These are phyloP conservation scores for Lepidium sativum DNA, from an alignment of 345 rosid genomes.

Conservation along the genomic window DNA sequence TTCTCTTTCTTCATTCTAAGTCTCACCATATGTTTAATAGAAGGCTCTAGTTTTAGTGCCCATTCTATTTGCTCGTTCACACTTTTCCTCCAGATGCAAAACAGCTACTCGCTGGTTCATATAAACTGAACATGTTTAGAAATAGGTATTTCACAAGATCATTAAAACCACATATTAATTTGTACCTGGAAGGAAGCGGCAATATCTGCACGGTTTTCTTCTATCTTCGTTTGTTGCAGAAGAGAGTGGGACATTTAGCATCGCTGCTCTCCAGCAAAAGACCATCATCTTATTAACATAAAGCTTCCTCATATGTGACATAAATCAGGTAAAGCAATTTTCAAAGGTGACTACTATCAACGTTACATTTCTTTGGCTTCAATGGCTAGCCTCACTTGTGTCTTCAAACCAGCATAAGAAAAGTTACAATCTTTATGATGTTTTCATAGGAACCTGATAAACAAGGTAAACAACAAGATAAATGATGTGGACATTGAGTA, in stretches of 20 bases:
- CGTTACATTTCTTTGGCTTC: slow-evolving; percentile 75
- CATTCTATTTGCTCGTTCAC: slow-evolving; percentile 87
- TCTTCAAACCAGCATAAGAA: slow-evolving; percentile 94
- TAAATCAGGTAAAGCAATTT: slow-evolving; percentile 2
- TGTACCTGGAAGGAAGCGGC: slow-evolving; percentile 95
- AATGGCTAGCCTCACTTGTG: slow-evolving; percentile 90
- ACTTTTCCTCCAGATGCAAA: slow-evolving; percentile 86
- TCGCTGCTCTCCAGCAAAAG: slow-evolving; percentile 39
- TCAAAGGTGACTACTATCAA: slow-evolving; percentile 1
- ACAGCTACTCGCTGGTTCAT: slow-evolving; percentile 80
- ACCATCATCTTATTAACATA: not conserved
- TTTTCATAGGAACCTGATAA: slow-evolving; percentile 73
- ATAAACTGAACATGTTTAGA: not conserved
- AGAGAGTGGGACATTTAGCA: slow-evolving; percentile 59
- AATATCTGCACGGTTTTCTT: slow-evolving; percentile 70
- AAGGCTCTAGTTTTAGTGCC: slow-evolving; percentile 86
- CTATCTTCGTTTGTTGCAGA: slow-evolving; percentile 63
- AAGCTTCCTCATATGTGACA: not conserved
- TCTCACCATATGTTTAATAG: slow-evolving; percentile 62
- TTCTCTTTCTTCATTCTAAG: not conserved
- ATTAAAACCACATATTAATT: not conserved
- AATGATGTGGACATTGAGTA: not conserved
- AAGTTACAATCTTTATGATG: slow-evolving; percentile 92
- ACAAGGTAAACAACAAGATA: not conserved
- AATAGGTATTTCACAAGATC: not conserved